Conservation (phyloP, 2,329 filamentous ascomycete species). For the Periconia digitata region DNA sequence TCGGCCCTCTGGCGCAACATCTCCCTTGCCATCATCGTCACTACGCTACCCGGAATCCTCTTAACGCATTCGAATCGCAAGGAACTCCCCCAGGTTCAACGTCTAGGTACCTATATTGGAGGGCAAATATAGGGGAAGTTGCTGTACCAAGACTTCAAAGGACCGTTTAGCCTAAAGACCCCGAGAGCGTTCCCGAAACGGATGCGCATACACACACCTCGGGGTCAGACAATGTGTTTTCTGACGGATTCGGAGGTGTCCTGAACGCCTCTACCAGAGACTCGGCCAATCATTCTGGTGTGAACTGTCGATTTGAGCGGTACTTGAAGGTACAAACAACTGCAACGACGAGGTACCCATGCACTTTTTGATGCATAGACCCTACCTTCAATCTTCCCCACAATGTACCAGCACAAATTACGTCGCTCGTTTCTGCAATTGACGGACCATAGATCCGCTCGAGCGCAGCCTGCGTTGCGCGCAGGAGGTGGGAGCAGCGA, state of each 20-base stretch:
- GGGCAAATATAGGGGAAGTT: conserved; percentile 25
- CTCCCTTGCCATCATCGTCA: conserved; percentile 10
- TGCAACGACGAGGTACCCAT: conserved; percentile 20
- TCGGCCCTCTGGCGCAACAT: neutral
- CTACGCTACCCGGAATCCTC: neutral
- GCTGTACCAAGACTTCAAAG: conserved; percentile 20
- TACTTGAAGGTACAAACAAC: conserved; percentile 32
- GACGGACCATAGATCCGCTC: conserved; percentile 16
- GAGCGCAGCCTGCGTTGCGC: conserved; percentile 21
- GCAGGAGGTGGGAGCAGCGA: conserved; percentile 13
- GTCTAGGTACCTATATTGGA: conserved; percentile 19
- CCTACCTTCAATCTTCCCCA: conserved; percentile 26
- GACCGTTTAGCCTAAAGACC: conserved; percentile 31
- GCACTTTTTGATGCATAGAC: conserved; percentile 3
- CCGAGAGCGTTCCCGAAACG: conserved; percentile 19
- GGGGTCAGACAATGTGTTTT: conserved; percentile 15
- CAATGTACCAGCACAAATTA: conserved; percentile 32
- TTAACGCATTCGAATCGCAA: neutral
- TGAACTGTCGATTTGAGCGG: conserved; percentile 14
- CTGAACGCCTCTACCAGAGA: conserved; percentile 16
- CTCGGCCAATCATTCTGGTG: conserved; percentile 19
- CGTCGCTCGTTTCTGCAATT: conserved; percentile 24
- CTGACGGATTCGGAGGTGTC: conserved; percentile 16
- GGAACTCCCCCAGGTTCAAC: neutral
- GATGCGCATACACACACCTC: conserved; percentile 17